A percentile compares a stretch with the other conserved stretches of the same genome.
These are phyloP conservation scores for Brassica cretica DNA, from an alignment of 345 rosid genomes.

Conservation along the genomic window DNA sequence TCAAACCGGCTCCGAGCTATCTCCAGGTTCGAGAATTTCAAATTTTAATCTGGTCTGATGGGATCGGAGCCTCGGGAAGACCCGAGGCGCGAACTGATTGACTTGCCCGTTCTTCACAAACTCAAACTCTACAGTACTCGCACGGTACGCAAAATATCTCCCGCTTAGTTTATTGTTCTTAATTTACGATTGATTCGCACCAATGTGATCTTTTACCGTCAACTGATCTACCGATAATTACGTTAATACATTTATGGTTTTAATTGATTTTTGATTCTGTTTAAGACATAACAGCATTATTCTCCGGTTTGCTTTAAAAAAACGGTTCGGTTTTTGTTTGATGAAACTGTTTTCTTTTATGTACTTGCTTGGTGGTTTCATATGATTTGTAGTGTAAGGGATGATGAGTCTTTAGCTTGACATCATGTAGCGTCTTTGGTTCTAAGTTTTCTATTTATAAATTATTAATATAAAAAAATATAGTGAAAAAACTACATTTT, in stretches of 20 bases:
- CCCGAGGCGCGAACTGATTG: conserved; percentile 33
- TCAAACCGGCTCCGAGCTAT: conserved; percentile 23
- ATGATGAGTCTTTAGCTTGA: conserved; percentile 27
- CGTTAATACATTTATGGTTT: conserved; percentile 1
- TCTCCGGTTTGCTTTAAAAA: not conserved
- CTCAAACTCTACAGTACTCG: conserved; percentile 79
- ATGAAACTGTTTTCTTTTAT: not conserved
- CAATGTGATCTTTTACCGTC: not conserved
- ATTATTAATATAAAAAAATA: not conserved
- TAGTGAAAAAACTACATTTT: not conserved
- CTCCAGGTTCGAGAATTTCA: conserved; percentile 16
- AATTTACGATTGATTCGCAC: not conserved
- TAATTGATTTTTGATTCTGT: not conserved
- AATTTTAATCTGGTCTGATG: conserved; percentile 39
- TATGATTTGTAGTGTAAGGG: conserved; percentile 21
- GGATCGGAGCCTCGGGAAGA: conserved; percentile 43
- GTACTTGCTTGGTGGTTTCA: not conserved
- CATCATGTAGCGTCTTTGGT: conserved; percentile 27
- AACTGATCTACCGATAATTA: conserved; percentile 6
- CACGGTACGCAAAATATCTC: conserved; percentile 46
- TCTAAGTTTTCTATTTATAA: conserved; percentile 1
- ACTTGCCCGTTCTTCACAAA: conserved; percentile 61
- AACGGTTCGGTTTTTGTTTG: not conserved
- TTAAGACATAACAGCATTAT: not conserved
- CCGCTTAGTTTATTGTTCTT: not conserved